These are phyloP conservation scores for Penicillium italicum DNA, from an alignment of 2,329 filamentous ascomycete species.

Conservation along the genomic window DNA sequence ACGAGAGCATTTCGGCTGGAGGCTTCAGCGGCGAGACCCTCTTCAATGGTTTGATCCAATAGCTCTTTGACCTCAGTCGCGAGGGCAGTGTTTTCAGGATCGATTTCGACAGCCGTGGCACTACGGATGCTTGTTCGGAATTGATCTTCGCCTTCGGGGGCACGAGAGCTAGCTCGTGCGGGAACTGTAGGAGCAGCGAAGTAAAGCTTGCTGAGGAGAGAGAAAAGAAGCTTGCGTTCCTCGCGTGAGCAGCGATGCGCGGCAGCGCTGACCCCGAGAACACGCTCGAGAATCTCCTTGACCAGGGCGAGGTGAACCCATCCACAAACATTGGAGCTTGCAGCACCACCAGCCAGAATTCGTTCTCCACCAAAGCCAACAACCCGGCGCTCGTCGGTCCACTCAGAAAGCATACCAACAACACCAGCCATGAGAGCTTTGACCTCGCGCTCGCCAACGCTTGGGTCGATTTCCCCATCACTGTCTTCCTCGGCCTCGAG, in stretches of 20 bases:
- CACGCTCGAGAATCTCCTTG: slow-evolving; percentile 69
- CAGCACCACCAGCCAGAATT: slow-evolving; percentile 49
- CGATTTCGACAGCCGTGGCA: slow-evolving; percentile 48
- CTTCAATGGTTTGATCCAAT: slow-evolving; percentile 55
- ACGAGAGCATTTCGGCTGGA: slow-evolving; percentile 45
- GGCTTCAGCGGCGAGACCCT: slow-evolving; percentile 41
- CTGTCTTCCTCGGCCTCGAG: slow-evolving; percentile 71
- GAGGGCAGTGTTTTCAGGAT: slow-evolving; percentile 51
- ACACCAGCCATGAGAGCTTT: slow-evolving; percentile 66
- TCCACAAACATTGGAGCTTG: slow-evolving; percentile 58
- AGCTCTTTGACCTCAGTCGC: slow-evolving; percentile 56
- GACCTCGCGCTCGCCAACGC: slow-evolving; percentile 64
- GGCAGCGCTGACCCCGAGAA: slow-evolving; percentile 51
- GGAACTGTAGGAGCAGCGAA: slow-evolving; percentile 62
- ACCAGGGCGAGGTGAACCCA: slow-evolving; percentile 80
- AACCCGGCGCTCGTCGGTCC: slow-evolving; percentile 86
- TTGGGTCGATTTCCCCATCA: slow-evolving; percentile 68
- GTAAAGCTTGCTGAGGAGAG: slow-evolving; percentile 77
- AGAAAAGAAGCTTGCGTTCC: slow-evolving; percentile 76
- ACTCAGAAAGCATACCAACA: slow-evolving; percentile 76
- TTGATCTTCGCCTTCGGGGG: slow-evolving; percentile 60
- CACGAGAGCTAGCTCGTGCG: slow-evolving; percentile 36
- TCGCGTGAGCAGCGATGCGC: slow-evolving; percentile 53
- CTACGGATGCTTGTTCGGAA: slow-evolving; percentile 49
- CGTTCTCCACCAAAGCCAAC: slow-evolving; percentile 56